Evolutionary conservation across 768 basidiomycete genomes (phyloP), one percentile per base, ranked within the genome.

Genomic region (Russula brevipes): DNA sequence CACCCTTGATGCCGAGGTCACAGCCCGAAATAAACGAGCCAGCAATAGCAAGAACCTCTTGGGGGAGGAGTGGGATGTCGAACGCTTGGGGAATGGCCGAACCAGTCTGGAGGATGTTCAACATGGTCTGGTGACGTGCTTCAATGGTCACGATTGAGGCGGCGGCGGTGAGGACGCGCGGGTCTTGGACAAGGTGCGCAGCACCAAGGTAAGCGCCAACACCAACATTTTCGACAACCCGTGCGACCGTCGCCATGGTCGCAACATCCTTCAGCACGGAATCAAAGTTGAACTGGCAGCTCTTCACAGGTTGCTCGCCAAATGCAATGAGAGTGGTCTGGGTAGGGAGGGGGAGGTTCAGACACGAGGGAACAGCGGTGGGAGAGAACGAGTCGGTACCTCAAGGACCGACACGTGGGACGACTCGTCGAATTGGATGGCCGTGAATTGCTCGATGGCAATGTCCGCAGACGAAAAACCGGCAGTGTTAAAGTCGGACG

Each of bases 181-280:
- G 84, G 67, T 89, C 83, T 12, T 75, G 72, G 52, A 93, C 64
- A 45, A 89, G 79, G 58, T 81, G 78, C 7, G 87, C 84, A 57
- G 82, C 89, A 60, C 89, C 89, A 33, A 90, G 82, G 75, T 91
- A 91, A 3, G 89, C 91, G 19, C 77, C 73, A 42, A 91, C 88
- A 58, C 91, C 91, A 46, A 89, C 79, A 59, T 82, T 79, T 76
- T 94, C 91, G 19, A 94, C 82, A 0, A 86, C 76, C 63, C 90
- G 89, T 1, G 90, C 91, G 10, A 80, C 79, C 1, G 82, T 77
- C 35, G 84, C 80, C 87, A 90, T 89, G 14, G 84, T 86, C 4
- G 80, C 38, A 42, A 91, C 89, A 71, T 86, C 82, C 1, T 77
- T 80, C 54, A 93, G 76, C 0, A 76, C 87, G 2, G 77, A 73